phyloP scores from a whole-genome alignment of 2,329 filamentous ascomycete species.

The Diaporthe citriasiana region DNA sequence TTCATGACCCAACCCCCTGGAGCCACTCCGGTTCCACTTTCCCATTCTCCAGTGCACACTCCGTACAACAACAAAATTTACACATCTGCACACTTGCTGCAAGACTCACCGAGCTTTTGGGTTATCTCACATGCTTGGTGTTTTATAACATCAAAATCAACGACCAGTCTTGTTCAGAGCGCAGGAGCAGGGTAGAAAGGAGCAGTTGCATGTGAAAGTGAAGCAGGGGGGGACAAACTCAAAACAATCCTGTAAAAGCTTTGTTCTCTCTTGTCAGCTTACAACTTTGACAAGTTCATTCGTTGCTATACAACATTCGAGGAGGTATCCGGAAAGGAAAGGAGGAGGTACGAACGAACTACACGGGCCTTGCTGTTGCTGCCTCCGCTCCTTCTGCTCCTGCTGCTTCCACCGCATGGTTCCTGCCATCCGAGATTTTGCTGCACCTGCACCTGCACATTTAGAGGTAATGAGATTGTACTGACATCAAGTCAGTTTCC shows the following conservation, averaged over 20 bases:
- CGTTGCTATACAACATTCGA: background rate
- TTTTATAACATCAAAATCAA: background rate
- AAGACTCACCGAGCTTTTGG: background rate
- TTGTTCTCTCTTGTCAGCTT: background rate
- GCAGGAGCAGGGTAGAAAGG: background rate
- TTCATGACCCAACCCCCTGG: constrained; percentile 8
- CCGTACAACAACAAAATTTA: background rate
- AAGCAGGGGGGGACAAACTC: background rate
- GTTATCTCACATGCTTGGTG: background rate
- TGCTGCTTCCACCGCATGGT: background rate
- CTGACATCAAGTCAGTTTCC: constrained; percentile 3
- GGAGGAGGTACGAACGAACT: background rate
- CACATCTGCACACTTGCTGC: background rate
- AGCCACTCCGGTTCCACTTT: constrained; percentile 5
- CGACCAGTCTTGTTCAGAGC: background rate
- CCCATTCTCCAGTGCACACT: constrained; percentile 1
- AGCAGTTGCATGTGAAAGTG: background rate
- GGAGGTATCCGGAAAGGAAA: too few species aligned
- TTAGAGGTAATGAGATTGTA: background rate
- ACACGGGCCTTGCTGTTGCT: background rate
- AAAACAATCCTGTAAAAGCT: background rate
- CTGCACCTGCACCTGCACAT: too few species aligned
- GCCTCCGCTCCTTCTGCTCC: background rate
- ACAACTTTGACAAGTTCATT: background rate
- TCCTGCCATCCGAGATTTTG: background rate